These are phyloP conservation scores for Darksidea phi DNA, from an alignment of 495 filamentous ascomycete genomes.

Conservation along the genomic window DNA sequence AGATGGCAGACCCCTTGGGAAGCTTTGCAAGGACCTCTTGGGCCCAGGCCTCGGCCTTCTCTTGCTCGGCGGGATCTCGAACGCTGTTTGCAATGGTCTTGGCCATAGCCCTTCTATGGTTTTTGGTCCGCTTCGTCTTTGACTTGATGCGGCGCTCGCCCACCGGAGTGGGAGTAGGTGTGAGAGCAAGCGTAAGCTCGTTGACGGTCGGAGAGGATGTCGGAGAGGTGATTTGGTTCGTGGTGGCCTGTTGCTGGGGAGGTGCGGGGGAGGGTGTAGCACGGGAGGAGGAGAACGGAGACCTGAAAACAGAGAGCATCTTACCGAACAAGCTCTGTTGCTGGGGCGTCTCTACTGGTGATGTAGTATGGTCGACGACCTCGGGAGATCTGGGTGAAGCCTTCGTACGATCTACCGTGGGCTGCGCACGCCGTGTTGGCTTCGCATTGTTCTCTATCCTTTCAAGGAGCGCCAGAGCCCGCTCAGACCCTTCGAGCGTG, in stretches of 20 bases:
- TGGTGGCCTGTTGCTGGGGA: too few relatives aligned
- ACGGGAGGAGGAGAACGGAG: neutral
- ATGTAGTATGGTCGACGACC: neutral
- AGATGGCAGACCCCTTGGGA: neutral
- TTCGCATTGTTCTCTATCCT: too few relatives aligned
- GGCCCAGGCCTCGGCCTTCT: slow-evolving; percentile 9
- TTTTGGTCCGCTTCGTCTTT: neutral
- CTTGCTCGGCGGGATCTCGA: neutral
- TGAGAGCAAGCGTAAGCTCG: neutral
- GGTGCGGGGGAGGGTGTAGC: too few relatives aligned
- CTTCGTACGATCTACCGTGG: too few relatives aligned
- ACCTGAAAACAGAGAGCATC: neutral
- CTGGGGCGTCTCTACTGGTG: neutral
- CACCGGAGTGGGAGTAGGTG: neutral
- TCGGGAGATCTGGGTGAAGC: too few relatives aligned
- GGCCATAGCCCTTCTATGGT: neutral
- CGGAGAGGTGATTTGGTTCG: neutral
- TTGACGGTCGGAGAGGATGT: neutral
- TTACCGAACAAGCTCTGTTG: neutral
- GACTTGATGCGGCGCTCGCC: neutral
- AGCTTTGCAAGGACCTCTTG: slow-evolving; percentile 2
- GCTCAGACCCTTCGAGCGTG: too few relatives aligned
- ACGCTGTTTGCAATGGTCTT: neutral
- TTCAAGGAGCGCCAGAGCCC: too few relatives aligned
- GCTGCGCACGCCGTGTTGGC: too few relatives aligned